Base-by-base conservation (phyloP, 2,329 filamentous ascomycete genomes). In the Fusarium staphyleae region DNA sequence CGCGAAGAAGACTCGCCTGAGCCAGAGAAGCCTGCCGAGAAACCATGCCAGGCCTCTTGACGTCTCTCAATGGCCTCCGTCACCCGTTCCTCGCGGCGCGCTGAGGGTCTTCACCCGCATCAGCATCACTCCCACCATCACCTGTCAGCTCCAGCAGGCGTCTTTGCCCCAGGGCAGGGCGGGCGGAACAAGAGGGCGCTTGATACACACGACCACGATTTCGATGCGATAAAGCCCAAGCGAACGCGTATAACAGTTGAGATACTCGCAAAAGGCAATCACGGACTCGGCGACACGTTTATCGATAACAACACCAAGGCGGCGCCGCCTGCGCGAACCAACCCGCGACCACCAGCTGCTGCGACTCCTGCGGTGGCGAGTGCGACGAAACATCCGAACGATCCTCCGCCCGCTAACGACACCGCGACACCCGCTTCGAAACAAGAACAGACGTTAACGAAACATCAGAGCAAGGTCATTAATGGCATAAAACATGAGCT, bases 401-500 rank as follows among this genome's bases (percentile, higher is more conserved):
- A 50, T 26, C 58, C 57, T 46, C 59, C 58, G 34, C 30, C 60
- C 24, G 35, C 47, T 16, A 48, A 52, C 52, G 46, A 54, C 50
- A 42, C 39, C 49, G 44, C 62, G 41, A 59, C 43, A 33, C 39
- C 41, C 24, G 42, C 57, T n/a, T 33, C 59, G 19, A 66, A 70
- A 35, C 55, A 65, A 45, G 68, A 72, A 44, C 55, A 62, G 41
- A 67, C 61, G 57, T 58, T 75, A 46, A 81, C 78, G 62, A 82
- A 78, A 70, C 78, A 84, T 57, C 79, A 81, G 66, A 77, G 81
- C 61, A 87, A 86, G 70, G 80, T 82, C 45, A 79, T 77, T 65
- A 85, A 86, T 77, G 84, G 84, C 61, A 81, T 86, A 57, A 82
- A 79, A 66, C 83, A 86, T 68, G 84, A 87, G 71, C 73, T 86